Base-by-base conservation (phyloP, 257 asterid genomes). In the Jaltomata sinuosa region DNA sequence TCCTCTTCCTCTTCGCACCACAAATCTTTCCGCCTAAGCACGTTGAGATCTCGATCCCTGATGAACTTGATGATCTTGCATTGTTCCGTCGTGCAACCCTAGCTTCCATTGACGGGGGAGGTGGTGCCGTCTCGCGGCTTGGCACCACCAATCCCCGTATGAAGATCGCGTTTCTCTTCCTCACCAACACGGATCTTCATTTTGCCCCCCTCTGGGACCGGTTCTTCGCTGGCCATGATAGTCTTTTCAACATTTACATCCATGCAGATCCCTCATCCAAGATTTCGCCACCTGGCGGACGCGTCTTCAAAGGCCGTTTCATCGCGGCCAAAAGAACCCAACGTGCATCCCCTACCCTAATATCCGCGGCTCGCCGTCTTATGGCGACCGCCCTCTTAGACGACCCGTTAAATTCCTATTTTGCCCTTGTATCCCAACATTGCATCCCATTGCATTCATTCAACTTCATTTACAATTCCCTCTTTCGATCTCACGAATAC, bases 351-450 rank as follows among this genome's bases (percentile, higher is more conserved):
- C 85, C 97, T 1, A 91, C 97, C 25, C 92, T 94, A 57, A 92
- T 94, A 87, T 90, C 97, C 83, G 97, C 97, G 69, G 89, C 92
- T 11, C 95, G 97, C 18, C 95, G 97, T 85, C 97, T 94, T 84
- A 89, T 92, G 77, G 97, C 97, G 45, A 87, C 92, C 53, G 97
- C 97, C 81, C 86, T 92, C 83, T 87, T 94, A 67, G 95, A 92
- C 80, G 97, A 92, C 86, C 90, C 93, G 0, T 12, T 76, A 6
- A 94, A 94, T 64, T 68, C 89, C n/a, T 94, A 91, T 84, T 94
- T 94, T 83, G 95, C 97, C 83, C 81, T 94, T 4, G 71, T 94
- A 42, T 94, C 97, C 1, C 97, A 91, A 85, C 88, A 87, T 80
- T 94, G 97, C 78, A 88, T 91, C 80, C 97, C 97, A 1, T 87